These are phyloP conservation scores for Parathielavia appendiculata DNA, from an alignment of 495 filamentous ascomycete genomes.

Conservation along the genomic window DNA sequence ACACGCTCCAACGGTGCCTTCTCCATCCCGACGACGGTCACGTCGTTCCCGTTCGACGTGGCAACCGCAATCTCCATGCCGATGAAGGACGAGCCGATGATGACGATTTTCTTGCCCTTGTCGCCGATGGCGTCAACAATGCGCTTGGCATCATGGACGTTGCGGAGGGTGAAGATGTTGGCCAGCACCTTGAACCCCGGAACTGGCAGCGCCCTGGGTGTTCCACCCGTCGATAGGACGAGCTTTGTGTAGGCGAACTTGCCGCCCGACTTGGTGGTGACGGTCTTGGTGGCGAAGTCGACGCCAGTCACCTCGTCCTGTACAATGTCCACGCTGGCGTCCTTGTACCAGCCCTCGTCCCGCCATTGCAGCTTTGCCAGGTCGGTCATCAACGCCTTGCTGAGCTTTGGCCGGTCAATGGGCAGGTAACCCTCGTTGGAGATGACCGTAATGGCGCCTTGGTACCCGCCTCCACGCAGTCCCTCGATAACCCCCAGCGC, in stretches of 20 bases:
- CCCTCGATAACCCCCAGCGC: slow-evolving; percentile 73
- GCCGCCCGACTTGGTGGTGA: slow-evolving; percentile 66
- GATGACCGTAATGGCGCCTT: slow-evolving; percentile 75
- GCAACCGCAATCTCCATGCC: slow-evolving; percentile 90
- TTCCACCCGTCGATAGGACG: slow-evolving; percentile 80
- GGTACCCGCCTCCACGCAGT: slow-evolving; percentile 75
- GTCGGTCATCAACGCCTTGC: slow-evolving; percentile 89
- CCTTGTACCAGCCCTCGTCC: slow-evolving; percentile 68
- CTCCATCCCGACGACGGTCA: slow-evolving; percentile 94
- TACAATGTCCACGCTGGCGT: slow-evolving; percentile 65
- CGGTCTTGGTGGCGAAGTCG: slow-evolving; percentile 67
- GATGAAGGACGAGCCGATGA: slow-evolving; percentile 91
- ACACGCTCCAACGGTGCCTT: slow-evolving; percentile 78
- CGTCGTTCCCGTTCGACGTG: slow-evolving; percentile 64
- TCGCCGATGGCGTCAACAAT: slow-evolving; percentile 76
- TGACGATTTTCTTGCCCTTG: slow-evolving; percentile 83
- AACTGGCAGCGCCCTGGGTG: slow-evolving; percentile 70
- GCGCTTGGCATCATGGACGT: slow-evolving; percentile 63
- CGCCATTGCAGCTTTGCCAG: slow-evolving; percentile 69
- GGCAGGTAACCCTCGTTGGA: slow-evolving; percentile 77
- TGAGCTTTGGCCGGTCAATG: slow-evolving; percentile 92
- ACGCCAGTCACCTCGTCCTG: slow-evolving; percentile 68
- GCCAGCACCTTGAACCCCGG: slow-evolving; percentile 78
- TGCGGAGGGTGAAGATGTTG: slow-evolving; percentile 81
- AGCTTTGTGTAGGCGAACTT: slow-evolving; percentile 77